phyloP scores from a whole-genome alignment of 106 monocot species.

The Triglochin maritima region DNA sequence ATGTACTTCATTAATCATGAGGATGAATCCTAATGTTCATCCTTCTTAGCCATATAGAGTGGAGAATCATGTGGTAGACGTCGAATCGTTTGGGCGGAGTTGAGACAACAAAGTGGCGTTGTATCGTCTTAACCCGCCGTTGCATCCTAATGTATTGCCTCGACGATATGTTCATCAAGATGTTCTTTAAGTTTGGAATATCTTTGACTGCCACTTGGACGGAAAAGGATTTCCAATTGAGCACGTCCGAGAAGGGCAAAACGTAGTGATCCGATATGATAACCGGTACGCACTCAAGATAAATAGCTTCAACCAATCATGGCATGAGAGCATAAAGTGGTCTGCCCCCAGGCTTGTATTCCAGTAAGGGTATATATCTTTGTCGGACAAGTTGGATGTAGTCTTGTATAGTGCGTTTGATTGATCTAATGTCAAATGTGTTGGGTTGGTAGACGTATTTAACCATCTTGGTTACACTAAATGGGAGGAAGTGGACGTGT shows the following conservation, averaged over 20 bases:
- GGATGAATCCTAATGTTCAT: slow-evolving; percentile 43
- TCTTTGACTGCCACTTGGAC: slow-evolving; percentile 47
- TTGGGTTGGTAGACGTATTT: slow-evolving; percentile 18
- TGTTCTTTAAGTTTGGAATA: slow-evolving; percentile 62
- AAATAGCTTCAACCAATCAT: slow-evolving; percentile 69
- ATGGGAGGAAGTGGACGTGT: slow-evolving; percentile 57
- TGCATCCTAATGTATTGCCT: slow-evolving; percentile 75
- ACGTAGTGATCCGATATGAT: slow-evolving; percentile 58
- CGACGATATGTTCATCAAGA: slow-evolving; percentile 43
- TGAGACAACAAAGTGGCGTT: slow-evolving; percentile 57
- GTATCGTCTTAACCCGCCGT: slow-evolving; percentile 48
- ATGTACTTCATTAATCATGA: no score
- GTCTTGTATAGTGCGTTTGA: not conserved
- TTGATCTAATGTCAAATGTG: slow-evolving; percentile 5
- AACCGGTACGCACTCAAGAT: slow-evolving; percentile 83
- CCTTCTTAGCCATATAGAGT: slow-evolving; percentile 79
- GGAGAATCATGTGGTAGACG: slow-evolving; percentile 77
- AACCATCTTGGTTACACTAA: slow-evolving; percentile 48
- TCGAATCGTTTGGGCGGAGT: slow-evolving; percentile 55
- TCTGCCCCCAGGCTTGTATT: slow-evolving; percentile 13
- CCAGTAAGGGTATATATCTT: slow-evolving; percentile 17
- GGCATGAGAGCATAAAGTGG: slow-evolving; percentile 27
- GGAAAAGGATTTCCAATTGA: slow-evolving; percentile 79
- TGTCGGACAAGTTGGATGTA: slow-evolving; percentile 3
- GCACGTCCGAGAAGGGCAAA: slow-evolving; percentile 70